Percentiles rank a stretch among this genome's conserved stretches.
Evolutionary conservation across 768 basidiomycete genomes (phyloP).

Genomic region (Clathrus columnatus): DNA sequence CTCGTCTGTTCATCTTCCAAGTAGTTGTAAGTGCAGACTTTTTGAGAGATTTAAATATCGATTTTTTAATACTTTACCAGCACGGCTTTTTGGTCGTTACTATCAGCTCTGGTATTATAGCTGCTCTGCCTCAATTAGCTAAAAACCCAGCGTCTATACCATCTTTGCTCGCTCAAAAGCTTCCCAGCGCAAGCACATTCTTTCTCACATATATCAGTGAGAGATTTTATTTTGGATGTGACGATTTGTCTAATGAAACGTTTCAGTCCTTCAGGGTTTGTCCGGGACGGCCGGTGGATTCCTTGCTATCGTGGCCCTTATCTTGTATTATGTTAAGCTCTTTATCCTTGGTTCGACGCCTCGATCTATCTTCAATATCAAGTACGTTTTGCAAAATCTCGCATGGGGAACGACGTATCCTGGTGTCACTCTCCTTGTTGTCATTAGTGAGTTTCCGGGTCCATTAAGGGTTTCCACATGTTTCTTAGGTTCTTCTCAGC

Average conservation of each 20-base stretch:
- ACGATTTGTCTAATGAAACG: conserved; percentile 18
- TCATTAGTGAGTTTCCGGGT: conserved; percentile 56
- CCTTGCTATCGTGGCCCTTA: conserved; percentile 63
- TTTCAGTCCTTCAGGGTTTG: conserved; percentile 77
- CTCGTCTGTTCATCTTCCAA: conserved; percentile 85
- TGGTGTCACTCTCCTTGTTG: conserved; percentile 64
- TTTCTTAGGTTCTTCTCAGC: conserved; percentile 27
- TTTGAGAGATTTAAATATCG: not conserved
- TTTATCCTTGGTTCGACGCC: conserved; percentile 84
- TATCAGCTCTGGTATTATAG: conserved; percentile 72
- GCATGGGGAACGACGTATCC: conserved; percentile 75
- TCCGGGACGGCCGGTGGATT: conserved; percentile 74
- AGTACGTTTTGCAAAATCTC: conserved; percentile 59
- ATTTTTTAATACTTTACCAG: conserved; percentile 29
- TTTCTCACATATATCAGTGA: conserved; percentile 60
- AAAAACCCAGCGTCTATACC: conserved; percentile 66
- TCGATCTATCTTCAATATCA: conserved; percentile 74
- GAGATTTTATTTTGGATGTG: conserved; percentile 24
- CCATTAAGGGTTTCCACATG: not conserved
- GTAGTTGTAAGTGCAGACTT: conserved; percentile 59
- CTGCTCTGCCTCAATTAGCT: conserved; percentile 53
- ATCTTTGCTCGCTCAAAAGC: conserved; percentile 58
- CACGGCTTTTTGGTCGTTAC: conserved; percentile 93
- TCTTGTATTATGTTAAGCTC: conserved; percentile 87
- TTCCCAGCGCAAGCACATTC: conserved; percentile 82